phyloP scores from a whole-genome alignment of 805 yeast species.

The Yamadazyma sp. region DNA sequence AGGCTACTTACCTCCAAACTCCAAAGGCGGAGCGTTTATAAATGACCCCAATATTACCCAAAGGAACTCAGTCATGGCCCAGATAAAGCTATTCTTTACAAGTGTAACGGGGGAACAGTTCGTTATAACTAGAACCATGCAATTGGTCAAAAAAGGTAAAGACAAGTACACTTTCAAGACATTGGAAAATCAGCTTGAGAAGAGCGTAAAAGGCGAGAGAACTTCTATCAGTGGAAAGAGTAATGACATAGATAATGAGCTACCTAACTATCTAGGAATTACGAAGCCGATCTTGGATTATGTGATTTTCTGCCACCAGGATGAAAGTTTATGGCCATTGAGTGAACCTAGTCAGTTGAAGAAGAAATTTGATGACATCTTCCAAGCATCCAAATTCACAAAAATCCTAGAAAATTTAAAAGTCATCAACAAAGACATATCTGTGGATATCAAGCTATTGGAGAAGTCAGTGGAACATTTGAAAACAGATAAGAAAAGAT shows the following conservation, averaged over 20 bases:
- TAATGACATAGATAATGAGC: constrained; percentile 76
- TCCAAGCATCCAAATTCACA: constrained; percentile 91
- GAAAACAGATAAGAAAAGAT: constrained; percentile 69
- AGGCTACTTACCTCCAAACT: constrained; percentile 93
- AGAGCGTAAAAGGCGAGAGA: constrained; percentile 63
- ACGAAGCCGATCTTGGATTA: constrained; percentile 84
- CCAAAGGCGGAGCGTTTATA: constrained; percentile 93
- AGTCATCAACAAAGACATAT: constrained; percentile 71
- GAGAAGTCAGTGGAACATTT: constrained; percentile 79
- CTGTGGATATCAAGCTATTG: constrained; percentile 69
- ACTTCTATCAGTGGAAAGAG: constrained; percentile 77
- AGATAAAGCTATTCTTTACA: constrained; percentile 82
- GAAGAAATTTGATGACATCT: constrained; percentile 93
- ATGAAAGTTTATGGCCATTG: constrained; percentile 94
- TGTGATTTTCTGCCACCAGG: constrained; percentile 97
- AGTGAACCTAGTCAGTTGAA: constrained; percentile 87
- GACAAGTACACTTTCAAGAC: constrained; percentile 70
- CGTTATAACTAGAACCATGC: constrained; percentile 86
- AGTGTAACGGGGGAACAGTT: constrained; percentile 70
- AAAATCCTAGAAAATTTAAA: constrained; percentile 84
- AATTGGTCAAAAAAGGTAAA: constrained; percentile 54
- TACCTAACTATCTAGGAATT: constrained; percentile 85
- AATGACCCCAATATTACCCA: constrained; percentile 86
- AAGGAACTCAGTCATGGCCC: constrained; percentile 79
- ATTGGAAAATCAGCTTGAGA: constrained; percentile 81